Evolutionary conservation across 2,329 filamentous ascomycete species (phyloP).

Genomic region (Chaetomiaceae sp.): DNA sequence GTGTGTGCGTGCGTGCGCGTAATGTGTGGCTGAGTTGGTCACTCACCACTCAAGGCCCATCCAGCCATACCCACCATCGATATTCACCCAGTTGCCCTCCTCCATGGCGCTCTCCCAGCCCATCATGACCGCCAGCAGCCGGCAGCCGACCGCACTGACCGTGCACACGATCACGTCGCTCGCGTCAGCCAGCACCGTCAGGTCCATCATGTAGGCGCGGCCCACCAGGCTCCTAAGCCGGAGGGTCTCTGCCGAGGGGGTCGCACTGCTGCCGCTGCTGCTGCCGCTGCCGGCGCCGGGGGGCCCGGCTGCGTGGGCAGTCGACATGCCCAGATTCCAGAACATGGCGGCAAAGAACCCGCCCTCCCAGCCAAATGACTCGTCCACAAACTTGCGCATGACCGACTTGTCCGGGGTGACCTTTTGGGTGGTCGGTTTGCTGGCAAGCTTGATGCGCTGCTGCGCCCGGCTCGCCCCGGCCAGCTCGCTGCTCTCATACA

Average conservation of each 20-base stretch:
- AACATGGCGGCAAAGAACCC: constrained; percentile 81
- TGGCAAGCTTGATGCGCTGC: constrained; percentile 69
- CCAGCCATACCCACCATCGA: constrained; percentile 69
- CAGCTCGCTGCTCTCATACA: constrained; percentile 64
- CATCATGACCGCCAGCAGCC: constrained; percentile 78
- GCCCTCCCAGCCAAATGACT: constrained; percentile 80
- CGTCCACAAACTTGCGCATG: constrained; percentile 65
- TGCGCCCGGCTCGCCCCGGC: constrained; percentile 55
- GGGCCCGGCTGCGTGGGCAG: constrained; percentile 15
- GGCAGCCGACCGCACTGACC: constrained; percentile 67
- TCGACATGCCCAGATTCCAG: constrained; percentile 57
- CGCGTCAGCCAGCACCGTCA: constrained; percentile 64
- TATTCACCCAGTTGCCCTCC: constrained; percentile 64
- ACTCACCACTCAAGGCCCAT: constrained; percentile 32
- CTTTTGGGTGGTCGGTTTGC: constrained; percentile 46
- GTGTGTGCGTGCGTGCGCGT: not conserved
- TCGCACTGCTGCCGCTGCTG: constrained; percentile 27
- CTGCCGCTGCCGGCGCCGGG: constrained; percentile 17
- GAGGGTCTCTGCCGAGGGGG: constrained; percentile 51
- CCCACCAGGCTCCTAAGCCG: constrained; percentile 68
- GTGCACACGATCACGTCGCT: constrained; percentile 72
- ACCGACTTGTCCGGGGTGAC: constrained; percentile 37
- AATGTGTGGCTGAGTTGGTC: too few relatives aligned
- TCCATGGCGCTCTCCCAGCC: constrained; percentile 69
- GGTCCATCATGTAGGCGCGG: constrained; percentile 75